phyloP scores from a whole-genome alignment of 192 early-diverging fungal species.

The Umbelopsis vinacea region DNA sequence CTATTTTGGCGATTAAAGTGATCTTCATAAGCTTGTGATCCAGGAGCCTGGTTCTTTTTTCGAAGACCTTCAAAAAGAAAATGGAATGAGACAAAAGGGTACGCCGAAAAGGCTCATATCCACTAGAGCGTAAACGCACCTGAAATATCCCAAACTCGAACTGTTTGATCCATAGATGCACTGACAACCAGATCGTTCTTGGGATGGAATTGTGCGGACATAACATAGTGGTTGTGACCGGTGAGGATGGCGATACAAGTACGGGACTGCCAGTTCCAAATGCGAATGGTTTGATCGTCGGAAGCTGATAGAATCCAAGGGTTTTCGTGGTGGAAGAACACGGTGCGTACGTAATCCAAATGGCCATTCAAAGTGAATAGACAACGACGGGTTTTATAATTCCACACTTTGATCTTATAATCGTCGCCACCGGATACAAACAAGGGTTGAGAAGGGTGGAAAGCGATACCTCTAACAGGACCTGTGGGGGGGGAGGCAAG shows the following conservation, averaged over 20 bases:
- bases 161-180: slow-evolving; percentile 94
- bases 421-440: slow-evolving; percentile 99
- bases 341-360: slow-evolving; percentile 97
- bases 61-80: slow-evolving; percentile 60
- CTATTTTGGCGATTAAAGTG: slow-evolving; percentile 52
- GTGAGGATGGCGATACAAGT: slow-evolving; percentile 97
- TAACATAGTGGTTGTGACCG: slow-evolving; percentile 99
- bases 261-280: slow-evolving; percentile 99
- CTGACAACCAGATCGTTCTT: slow-evolving; percentile 97
- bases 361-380: slow-evolving; percentile 97
- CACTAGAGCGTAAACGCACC: slow-evolving; percentile 50
- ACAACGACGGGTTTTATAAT: slow-evolving; percentile 96
- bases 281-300: slow-evolving; percentile 98
- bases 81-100: not conserved
- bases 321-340: slow-evolving; percentile 96
- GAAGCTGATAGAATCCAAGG: slow-evolving; percentile 98
- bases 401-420: slow-evolving; percentile 99
- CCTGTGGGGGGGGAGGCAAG: slow-evolving; percentile 54
- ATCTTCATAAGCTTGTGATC: slow-evolving; percentile 58
- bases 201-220: slow-evolving; percentile 98
- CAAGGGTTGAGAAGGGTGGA: slow-evolving; percentile 94
- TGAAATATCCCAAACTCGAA: slow-evolving; percentile 99
- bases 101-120: not conserved
- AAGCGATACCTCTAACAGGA: slow-evolving; percentile 94
- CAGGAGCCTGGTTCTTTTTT: slow-evolving; percentile 82